Evolutionary conservation across 768 basidiomycete species (phyloP), one percentile per base, ranked within the genome.

Genomic region (Lactarius sp.): DNA sequence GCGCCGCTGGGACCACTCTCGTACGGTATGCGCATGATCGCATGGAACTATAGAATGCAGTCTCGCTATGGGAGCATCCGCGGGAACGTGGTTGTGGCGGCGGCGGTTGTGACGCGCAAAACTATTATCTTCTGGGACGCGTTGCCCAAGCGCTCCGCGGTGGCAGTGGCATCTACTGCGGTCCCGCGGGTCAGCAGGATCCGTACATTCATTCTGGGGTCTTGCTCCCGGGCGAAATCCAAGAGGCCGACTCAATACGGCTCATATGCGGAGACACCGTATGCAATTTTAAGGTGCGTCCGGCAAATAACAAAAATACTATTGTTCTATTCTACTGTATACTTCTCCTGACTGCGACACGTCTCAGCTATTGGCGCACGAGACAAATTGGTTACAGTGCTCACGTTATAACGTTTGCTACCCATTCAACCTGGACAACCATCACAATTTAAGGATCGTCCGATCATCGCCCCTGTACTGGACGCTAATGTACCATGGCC

Each of bases 401-500:
- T 47, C 27, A 39, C 46, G 16, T 50, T 61, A 37, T 55, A n/a
- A 33, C 5, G 14, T 10, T 13, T 12, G 41, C 3, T 14, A 4
- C 13, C 41, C 41, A 18, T 20, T 53, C 4, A n/a, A 16, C 27
- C 7, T 16, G 51, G 27, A 7, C 51, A 7, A 33, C 16, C 16
- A 33, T 36, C 18, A 22, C 20, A 37, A 57, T 34, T 13, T 22
- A 22, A 36, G n/a, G 6, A 20, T 20, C 20, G 27, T 4, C 12
- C 9, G 10, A 39, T 20, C 9, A 22, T 13, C 10, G 5, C 18
- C 8, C 0, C 3, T 12, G 47, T n/a, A 20, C 16, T 12, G 22
- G 4, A 6, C 49, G 16, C 36, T 51, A 67, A 51, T 67, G 66
- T 60, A 67, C 39, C 52, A 57, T n/a, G 34, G 58, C 50, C 18